Percentiles rank a stretch among this genome's conserved stretches.
Conservation (phyloP, 192 early-diverging fungal genomes). For the Backusella morwellensis region DNA sequence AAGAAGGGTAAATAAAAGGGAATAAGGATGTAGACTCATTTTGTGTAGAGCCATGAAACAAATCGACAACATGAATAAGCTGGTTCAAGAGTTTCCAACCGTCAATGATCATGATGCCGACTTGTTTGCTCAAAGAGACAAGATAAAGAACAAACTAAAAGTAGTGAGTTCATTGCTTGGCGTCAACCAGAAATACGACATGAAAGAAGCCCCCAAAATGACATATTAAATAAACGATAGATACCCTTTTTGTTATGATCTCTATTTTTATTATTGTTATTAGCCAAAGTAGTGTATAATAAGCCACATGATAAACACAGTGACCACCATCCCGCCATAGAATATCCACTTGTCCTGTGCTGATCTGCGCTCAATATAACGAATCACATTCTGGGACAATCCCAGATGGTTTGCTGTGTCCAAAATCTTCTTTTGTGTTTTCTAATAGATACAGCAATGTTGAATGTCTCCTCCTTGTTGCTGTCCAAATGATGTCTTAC, state of each 20-base stretch:
- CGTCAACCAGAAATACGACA: constrained; percentile 31
- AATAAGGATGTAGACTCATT: not conserved
- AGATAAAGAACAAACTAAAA: constrained; percentile 53
- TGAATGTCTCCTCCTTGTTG: not conserved
- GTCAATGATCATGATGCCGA: constrained; percentile 50
- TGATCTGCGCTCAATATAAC: constrained; percentile 55
- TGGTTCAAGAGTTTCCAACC: constrained; percentile 46
- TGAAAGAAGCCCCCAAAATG: constrained; percentile 16
- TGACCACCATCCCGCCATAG: constrained; percentile 47
- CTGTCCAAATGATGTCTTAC: constrained; percentile 21
- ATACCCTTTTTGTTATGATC: not conserved
- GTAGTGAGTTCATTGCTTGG: constrained; percentile 45
- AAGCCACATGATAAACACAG: constrained; percentile 50
- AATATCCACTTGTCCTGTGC: constrained; percentile 63
- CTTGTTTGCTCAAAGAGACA: constrained; percentile 45
- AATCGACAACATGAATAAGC: constrained; percentile 37
- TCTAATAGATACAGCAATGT: constrained; percentile 27
- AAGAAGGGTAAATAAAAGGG: not conserved
- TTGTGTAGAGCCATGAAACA: constrained; percentile 45
- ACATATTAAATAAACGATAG: constrained; percentile 20
- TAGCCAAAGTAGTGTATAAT: constrained; percentile 53
- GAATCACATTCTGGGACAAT: constrained; percentile 56
- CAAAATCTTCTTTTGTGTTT: constrained; percentile 52
- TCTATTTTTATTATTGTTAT: not conserved
- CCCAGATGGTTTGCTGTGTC: constrained; percentile 59